phyloP scores from a whole-genome alignment of 2,329 filamentous ascomycete species.

The Cordyceps tenuipes region DNA sequence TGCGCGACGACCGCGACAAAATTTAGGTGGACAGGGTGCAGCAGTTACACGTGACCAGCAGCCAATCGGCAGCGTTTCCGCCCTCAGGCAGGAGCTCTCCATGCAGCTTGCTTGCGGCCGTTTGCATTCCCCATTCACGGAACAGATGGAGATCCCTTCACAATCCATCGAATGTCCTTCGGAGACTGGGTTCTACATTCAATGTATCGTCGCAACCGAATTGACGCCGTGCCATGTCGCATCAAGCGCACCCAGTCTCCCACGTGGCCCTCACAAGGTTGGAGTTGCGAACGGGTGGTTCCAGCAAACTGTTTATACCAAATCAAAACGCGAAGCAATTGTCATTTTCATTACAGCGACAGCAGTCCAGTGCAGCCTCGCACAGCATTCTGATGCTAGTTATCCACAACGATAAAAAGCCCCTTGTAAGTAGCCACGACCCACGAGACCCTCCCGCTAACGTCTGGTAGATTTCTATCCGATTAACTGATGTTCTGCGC shows the following conservation, averaged over 20 bases:
- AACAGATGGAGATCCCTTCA: neutral
- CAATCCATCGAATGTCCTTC: neutral
- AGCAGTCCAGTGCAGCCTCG: neutral
- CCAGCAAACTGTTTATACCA: neutral
- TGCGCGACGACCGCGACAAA: constrained; percentile 12
- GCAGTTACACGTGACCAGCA: constrained; percentile 6
- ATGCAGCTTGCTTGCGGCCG: neutral
- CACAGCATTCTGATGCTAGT: neutral
- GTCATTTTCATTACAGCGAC: neutral
- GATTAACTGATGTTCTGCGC: constrained; percentile 7
- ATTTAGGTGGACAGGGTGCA: neutral
- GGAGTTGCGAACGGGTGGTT: neutral
- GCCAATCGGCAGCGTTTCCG: constrained; percentile 12
- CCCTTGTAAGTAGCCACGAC: neutral
- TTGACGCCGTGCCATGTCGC: neutral
- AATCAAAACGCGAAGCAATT: neutral
- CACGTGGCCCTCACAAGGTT: neutral
- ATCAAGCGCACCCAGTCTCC: neutral
- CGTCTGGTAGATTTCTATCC: neutral
- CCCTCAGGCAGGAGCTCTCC: neutral
- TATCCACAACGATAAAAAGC: constrained; percentile 2
- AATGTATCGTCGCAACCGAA: neutral
- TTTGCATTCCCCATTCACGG: neutral
- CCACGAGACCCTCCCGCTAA: neutral
- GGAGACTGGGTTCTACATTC: neutral